These are phyloP conservation scores for Yamadazyma jaroonii DNA, from an alignment of 1,139 yeast genomes.

Conservation along the genomic window DNA sequence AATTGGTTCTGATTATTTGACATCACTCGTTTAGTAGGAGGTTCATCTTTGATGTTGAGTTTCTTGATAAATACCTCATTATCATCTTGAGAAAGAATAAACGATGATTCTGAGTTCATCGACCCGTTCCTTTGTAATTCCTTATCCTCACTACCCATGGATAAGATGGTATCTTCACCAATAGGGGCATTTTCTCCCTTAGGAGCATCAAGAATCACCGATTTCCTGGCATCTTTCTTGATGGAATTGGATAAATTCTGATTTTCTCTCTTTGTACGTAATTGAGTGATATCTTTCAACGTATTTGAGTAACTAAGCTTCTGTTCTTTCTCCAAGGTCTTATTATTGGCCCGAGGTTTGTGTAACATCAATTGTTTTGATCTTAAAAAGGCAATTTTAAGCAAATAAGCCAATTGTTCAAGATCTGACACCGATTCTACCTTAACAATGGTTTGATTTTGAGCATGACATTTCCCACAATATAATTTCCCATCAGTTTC, in stretches of 20 bases:
- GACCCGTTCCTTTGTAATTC: constrained; percentile 12
- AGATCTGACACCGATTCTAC: constrained; percentile 67
- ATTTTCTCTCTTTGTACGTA: constrained; percentile 72
- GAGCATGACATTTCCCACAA: constrained; percentile 5
- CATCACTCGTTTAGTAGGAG: constrained; percentile 23
- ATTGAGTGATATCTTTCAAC: constrained; percentile 70
- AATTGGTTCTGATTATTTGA: constrained; percentile 32
- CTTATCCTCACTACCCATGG: constrained; percentile 17
- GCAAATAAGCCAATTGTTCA: constrained; percentile 68
- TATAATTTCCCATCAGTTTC: constrained; percentile 21
- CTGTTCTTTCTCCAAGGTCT: constrained; percentile 15
- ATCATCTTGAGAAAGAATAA: constrained; percentile 24
- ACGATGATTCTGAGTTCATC: constrained; percentile 19
- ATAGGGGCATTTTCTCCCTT: constrained; percentile 45
- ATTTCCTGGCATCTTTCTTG: constrained; percentile 46
- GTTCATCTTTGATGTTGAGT: constrained; percentile 46
- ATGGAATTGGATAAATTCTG: constrained; percentile 58
- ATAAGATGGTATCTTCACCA: constrained; percentile 7
- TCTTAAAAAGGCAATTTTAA: constrained; percentile 81
- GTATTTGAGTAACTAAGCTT: constrained; percentile 61
- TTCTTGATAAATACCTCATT: constrained; percentile 34
- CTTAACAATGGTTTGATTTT: constrained; percentile 38
- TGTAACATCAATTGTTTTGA: constrained; percentile 64
- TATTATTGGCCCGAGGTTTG: constrained; percentile 9
- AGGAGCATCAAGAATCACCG: constrained; percentile 48